Evolutionary conservation across 495 filamentous ascomycete genomes (phyloP), one percentile per base, ranked within the genome.

Genomic region (Talaromyces ruber): DNA sequence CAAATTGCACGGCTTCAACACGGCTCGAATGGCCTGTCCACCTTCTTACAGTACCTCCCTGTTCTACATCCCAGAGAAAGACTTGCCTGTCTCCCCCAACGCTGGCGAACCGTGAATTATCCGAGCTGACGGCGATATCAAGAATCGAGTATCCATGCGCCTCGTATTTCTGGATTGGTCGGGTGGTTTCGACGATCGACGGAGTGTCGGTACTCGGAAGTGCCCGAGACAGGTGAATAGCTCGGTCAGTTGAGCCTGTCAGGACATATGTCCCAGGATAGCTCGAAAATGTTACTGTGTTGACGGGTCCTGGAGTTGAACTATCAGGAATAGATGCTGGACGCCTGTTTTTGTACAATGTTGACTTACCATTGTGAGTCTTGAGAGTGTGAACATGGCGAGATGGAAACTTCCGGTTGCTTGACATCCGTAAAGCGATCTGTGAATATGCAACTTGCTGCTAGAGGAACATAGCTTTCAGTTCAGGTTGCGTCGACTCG

Each of bases 141-240:
- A 97, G 88, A 47, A 98, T 88, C 51, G 88, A 87, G 81, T 98
- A 92, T 65, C 89, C 91, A 78, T 98, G 94, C 2, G 90, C 89
- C 60, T 88, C 76, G 79, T 95, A 98, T 52, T 85, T 87, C 71
- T 96, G 91, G 74, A 98, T 88, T 0, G 90, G 86, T 18, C 72
- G 67, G 9, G 70, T 80, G 24, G 76, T 75, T 60, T 78, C 69
- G 54, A 68, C 53, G 24, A 72, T 66, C 21, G 67, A 62, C 64
- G 75, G 69, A 21, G 74, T 61, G 53, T 76, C 76, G 63, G 64
- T 47, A 55, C 60, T 74, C 7, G 81, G 75, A 28, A 81, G 68
- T 4, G 86, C 81, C 65, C 89, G 89, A 73, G 93, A 94, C 18
- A 97, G 85, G 58, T 91, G 86, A 70, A 97, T 84, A 43, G 84